These are phyloP conservation scores for Rubia balearica DNA, from an alignment of 305 asterid genomes.

Conservation along the genomic window DNA sequence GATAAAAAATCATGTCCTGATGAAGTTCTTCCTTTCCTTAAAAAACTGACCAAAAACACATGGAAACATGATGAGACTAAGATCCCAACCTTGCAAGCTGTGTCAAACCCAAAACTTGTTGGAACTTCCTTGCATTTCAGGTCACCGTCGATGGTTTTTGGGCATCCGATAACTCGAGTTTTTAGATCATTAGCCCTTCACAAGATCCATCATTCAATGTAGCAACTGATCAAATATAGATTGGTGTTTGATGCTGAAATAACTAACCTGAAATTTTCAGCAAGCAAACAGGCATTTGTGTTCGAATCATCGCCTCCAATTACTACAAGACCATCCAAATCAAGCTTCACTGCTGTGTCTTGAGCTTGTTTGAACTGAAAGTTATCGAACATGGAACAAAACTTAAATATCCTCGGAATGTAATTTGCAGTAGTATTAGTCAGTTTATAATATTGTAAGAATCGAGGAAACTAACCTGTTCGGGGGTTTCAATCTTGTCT, in stretches of 20 bases:
- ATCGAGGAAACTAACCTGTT: slow-evolving; percentile 35
- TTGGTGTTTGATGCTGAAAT: background rate
- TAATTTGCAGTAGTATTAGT: background rate
- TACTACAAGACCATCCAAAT: slow-evolving; percentile 56
- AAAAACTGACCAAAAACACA: background rate
- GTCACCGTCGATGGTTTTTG: slow-evolving; percentile 99
- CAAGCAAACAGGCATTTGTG: slow-evolving; percentile 98
- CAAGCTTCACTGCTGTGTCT: slow-evolving; percentile 50
- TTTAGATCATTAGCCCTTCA: slow-evolving; percentile 72
- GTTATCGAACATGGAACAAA: background rate
- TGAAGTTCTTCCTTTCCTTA: background rate
- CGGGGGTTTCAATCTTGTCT: slow-evolving; percentile 67
- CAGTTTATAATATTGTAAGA: background rate
- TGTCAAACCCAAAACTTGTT: slow-evolving; percentile 91
- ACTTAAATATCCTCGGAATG: background rate
- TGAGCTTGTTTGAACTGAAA: slow-evolving; percentile 54
- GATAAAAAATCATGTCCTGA: background rate
- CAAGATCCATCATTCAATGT: background rate
- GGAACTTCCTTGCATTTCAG: slow-evolving; percentile 95
- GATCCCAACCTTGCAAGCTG: slow-evolving; percentile 76
- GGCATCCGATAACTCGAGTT: slow-evolving; percentile 93
- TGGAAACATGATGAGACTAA: background rate
- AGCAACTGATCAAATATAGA: background rate
- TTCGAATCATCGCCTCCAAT: slow-evolving; percentile 96
- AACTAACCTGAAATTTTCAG: slow-evolving; percentile 75